Evolutionary conservation across 2,329 filamentous ascomycete species (phyloP).

Genomic region (Chaetothyriales sp.): DNA sequence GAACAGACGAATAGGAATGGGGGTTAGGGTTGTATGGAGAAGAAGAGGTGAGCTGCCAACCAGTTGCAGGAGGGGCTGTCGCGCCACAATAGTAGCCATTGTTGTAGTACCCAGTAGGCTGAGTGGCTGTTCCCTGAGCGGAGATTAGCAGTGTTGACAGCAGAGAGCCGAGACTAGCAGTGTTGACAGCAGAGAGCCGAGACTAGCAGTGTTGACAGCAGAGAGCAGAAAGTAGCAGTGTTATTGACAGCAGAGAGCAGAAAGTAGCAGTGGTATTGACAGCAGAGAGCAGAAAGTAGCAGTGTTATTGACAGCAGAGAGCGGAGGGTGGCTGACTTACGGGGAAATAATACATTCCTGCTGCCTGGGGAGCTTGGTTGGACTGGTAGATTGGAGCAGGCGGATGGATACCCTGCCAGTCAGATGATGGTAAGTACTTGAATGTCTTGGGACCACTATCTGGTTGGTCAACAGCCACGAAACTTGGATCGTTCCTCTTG

Average conservation of each 20-base stretch:
- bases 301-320: neutral
- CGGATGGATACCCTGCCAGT: slow-evolving; percentile 16
- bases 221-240: no score
- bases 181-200: neutral
- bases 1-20: neutral
- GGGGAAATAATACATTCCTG: slow-evolving; percentile 12
- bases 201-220: no score
- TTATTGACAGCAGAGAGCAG: no score
- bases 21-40: slow-evolving; percentile 13
- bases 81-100: slow-evolving; percentile 14
- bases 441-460: slow-evolving; percentile 15
- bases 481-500: slow-evolving; percentile 6
- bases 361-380: slow-evolving; percentile 8
- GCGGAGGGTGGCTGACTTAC: slow-evolving; percentile 4
- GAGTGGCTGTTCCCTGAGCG: slow-evolving; percentile 7
- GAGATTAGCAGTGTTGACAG: slow-evolving; percentile 2
- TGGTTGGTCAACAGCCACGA: slow-evolving; percentile 11
- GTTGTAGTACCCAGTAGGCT: slow-evolving; percentile 14
- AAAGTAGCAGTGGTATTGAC: no score
- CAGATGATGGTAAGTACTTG: slow-evolving; percentile 7
- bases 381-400: slow-evolving; percentile 15
- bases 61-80: slow-evolving; percentile 8
- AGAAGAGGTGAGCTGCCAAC: slow-evolving; percentile 16
- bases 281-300: neutral
- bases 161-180: neutral